Percentiles rank a stretch among this genome's conserved stretches.
These are phyloP conservation scores for Blastobotrys illinoisensis DNA, from an alignment of 1,139 yeast species.

Conservation along the genomic window DNA sequence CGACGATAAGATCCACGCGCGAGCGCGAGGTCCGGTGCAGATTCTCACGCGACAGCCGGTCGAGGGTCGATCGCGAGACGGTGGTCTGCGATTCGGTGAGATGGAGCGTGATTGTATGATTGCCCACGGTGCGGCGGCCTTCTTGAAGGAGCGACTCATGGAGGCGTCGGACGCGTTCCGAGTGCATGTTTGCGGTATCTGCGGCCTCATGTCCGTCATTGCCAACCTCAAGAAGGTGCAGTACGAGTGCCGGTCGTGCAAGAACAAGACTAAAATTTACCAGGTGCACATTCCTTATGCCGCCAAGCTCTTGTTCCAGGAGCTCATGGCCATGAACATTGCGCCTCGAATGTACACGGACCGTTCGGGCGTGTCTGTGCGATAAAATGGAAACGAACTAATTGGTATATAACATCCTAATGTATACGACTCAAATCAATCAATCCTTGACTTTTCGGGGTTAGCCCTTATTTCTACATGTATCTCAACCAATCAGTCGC, in stretches of 20 bases:
- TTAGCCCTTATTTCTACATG: too few species aligned
- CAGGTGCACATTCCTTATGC: slow-evolving; percentile 98
- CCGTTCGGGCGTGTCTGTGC: slow-evolving; percentile 29
- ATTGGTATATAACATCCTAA: not conserved
- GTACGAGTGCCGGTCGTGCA: slow-evolving; percentile 97
- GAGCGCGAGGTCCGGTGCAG: slow-evolving; percentile 99
- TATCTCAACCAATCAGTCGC: too few species aligned
- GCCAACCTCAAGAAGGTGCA: slow-evolving; percentile 96
- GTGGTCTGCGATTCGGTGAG: slow-evolving; percentile 99
- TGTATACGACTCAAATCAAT: not conserved
- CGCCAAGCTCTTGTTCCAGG: slow-evolving; percentile 93
- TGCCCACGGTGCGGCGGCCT: slow-evolving; percentile 99
- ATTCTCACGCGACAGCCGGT: slow-evolving; percentile 98
- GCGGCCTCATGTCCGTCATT: slow-evolving; percentile 96
- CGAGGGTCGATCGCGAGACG: slow-evolving; percentile 99
- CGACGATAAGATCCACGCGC: slow-evolving; percentile 97
- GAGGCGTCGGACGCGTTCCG: slow-evolving; percentile 98
- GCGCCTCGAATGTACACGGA: slow-evolving; percentile 42
- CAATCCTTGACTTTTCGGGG: too few species aligned
- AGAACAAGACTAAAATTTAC: slow-evolving; percentile 94
- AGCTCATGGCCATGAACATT: slow-evolving; percentile 97
- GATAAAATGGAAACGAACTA: not conserved
- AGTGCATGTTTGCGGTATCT: slow-evolving; percentile 95
- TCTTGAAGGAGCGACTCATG: slow-evolving; percentile 94
- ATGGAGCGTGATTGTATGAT: slow-evolving; percentile 99